A percentile compares a stretch with the other conserved stretches of the same genome.
Evolutionary conservation across 768 basidiomycete genomes (phyloP).

Genomic region (Pilatotrama ljubarskyi): DNA sequence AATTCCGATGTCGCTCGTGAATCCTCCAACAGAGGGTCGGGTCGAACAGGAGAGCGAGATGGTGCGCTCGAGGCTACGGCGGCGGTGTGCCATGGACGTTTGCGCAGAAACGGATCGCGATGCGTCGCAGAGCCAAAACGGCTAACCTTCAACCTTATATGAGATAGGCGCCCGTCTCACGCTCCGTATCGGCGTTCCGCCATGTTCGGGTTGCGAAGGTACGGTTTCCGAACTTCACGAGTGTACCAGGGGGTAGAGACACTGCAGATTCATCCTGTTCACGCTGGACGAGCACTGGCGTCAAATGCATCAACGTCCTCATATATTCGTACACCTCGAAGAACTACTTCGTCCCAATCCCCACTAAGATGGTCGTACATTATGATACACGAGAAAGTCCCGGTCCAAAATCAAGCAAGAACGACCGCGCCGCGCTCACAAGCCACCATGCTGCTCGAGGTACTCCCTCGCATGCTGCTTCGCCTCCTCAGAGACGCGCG

Average conservation of each 20-base stretch:
- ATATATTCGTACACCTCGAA: not conserved
- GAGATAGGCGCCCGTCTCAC: not conserved
- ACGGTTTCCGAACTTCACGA: too few relatives aligned
- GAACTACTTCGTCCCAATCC: not conserved
- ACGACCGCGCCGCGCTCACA: not conserved
- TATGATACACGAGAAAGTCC: not conserved
- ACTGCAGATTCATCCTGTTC: too few relatives aligned
- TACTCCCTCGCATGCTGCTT: slow-evolving; percentile 49
- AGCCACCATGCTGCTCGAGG: slow-evolving; percentile 34
- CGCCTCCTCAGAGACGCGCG: slow-evolving; percentile 47
- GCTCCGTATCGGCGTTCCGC: too few relatives aligned
- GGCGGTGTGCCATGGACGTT: too few relatives aligned
- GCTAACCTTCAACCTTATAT: slow-evolving; percentile 8
- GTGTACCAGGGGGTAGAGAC: too few relatives aligned
- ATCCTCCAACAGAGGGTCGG: not conserved
- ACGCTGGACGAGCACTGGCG: too few relatives aligned
- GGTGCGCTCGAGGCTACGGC: too few relatives aligned
- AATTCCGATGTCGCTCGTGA: not conserved
- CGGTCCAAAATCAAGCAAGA: not conserved
- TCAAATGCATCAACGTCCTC: not conserved
- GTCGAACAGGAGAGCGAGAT: not conserved
- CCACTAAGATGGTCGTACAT: not conserved
- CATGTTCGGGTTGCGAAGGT: too few relatives aligned
- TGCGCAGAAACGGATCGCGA: slow-evolving; percentile 8
- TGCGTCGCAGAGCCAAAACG: not conserved